phyloP scores from a whole-genome alignment of 2,329 filamentous ascomycete species.

The Diaporthe sp. region DNA sequence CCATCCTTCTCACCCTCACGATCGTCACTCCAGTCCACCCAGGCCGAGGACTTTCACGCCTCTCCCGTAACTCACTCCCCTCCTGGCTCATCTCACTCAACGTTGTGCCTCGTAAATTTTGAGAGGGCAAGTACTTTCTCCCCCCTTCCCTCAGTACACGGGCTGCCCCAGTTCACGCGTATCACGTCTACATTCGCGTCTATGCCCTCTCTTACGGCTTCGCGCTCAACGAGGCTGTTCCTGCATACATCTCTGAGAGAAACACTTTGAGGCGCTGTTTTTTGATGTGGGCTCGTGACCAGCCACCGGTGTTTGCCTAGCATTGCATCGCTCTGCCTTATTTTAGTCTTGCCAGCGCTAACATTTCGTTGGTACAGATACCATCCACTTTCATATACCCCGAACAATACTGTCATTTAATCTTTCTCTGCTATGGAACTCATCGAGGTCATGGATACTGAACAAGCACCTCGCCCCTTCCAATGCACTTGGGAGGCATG shows the following conservation, averaged over 20 bases:
- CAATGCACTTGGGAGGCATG: slow-evolving; percentile 74
- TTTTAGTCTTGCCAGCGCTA: neutral
- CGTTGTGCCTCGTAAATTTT: neutral
- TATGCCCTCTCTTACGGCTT: neutral
- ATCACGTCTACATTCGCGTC: neutral
- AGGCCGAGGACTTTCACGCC: neutral
- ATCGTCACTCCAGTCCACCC: neutral
- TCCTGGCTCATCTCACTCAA: neutral
- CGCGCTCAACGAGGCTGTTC: neutral
- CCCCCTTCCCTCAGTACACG: neutral
- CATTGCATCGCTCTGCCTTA: neutral
- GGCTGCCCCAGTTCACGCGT: neutral
- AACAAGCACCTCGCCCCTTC: slow-evolving; percentile 72
- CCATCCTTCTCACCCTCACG: neutral
- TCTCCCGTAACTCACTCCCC: neutral
- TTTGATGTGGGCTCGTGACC: neutral
- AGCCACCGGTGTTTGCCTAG: neutral
- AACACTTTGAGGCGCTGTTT: neutral
- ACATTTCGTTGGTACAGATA: neutral
- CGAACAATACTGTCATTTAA: neutral
- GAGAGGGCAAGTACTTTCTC: neutral
- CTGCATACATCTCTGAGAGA: neutral
- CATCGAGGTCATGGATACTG: slow-evolving; percentile 74
- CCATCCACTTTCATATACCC: neutral
- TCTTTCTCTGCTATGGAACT: slow-evolving; percentile 64